Conservation (phyloP, 129 eudicot species). For the Deinandra increscens region DNA sequence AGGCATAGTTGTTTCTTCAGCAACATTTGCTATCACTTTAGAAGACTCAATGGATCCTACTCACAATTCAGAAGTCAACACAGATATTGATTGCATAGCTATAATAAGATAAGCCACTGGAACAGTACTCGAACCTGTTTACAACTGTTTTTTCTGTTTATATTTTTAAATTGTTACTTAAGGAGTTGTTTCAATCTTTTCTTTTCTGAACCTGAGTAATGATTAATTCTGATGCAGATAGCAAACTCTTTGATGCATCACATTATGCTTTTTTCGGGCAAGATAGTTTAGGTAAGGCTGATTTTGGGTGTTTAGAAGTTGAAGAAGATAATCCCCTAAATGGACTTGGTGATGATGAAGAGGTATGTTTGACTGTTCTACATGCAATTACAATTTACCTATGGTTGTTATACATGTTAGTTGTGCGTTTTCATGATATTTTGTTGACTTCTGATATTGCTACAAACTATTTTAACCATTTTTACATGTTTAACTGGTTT, state of each 20-base stretch:
- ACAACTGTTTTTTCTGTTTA: too few relatives aligned
- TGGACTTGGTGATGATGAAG: too few relatives aligned
- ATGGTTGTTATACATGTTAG: too few relatives aligned
- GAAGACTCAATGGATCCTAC: constrained; percentile 39
- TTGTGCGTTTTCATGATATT: too few relatives aligned
- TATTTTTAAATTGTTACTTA: too few relatives aligned
- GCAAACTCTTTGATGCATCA: constrained; percentile 66
- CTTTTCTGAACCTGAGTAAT: constrained; percentile 1
- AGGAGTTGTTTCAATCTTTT: not conserved
- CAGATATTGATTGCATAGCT: constrained; percentile 38
- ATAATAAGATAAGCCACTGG: constrained; percentile 43
- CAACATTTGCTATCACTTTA: constrained; percentile 34
- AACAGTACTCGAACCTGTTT: constrained; percentile 53
- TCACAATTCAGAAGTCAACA: constrained; percentile 39
- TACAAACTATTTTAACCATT: too few relatives aligned
- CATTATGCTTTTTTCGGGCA: constrained; percentile 76
- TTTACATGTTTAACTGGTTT: not conserved
- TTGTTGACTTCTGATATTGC: too few relatives aligned
- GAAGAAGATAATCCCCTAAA: constrained; percentile 38
- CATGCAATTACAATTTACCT: too few relatives aligned
- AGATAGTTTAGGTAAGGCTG: constrained; percentile 50
- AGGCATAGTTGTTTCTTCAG: constrained; percentile 34
- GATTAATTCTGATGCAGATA: constrained; percentile 40
- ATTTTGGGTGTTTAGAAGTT: constrained; percentile 64
- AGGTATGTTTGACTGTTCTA: too few relatives aligned